These are phyloP conservation scores for Botrytis byssoidea DNA, from an alignment of 2,329 filamentous ascomycete species.

Conservation along the genomic window DNA sequence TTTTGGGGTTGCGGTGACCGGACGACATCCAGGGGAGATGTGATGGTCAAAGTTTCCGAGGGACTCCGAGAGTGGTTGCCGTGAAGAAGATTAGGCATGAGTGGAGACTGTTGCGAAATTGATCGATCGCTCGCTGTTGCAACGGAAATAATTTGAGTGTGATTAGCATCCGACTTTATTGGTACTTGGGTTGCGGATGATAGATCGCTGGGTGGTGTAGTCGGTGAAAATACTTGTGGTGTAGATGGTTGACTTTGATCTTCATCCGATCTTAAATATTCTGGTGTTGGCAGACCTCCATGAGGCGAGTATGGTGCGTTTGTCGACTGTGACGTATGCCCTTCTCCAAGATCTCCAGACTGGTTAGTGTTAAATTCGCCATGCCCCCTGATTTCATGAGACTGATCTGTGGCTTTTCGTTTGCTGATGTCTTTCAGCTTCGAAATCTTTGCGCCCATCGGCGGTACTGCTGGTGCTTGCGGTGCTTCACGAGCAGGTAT, in stretches of 20 bases:
- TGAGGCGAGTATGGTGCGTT: constrained; percentile 14
- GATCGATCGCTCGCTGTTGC: not conserved
- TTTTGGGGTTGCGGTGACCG: constrained; percentile 35
- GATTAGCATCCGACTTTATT: constrained; percentile 29
- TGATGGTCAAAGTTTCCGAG: constrained; percentile 36
- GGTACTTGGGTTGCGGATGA: constrained; percentile 25
- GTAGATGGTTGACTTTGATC: constrained; percentile 23
- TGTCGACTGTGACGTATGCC: not conserved
- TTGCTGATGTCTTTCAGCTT: constrained; percentile 36
- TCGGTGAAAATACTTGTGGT: constrained; percentile 30
- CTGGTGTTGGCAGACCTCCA: constrained; percentile 31
- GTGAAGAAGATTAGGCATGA: constrained; percentile 21
- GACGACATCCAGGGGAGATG: constrained; percentile 28
- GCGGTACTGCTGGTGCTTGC: constrained; percentile 28
- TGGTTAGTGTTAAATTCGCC: not conserved
- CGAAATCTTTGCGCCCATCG: constrained; percentile 37
- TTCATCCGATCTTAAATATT: constrained; percentile 31
- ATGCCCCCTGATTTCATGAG: constrained; percentile 1
- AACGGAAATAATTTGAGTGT: not conserved
- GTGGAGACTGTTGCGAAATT: not conserved
- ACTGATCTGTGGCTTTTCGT: constrained; percentile 26
- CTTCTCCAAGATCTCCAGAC: not conserved
- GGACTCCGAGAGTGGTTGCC: constrained; percentile 27
- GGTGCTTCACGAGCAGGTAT: constrained; percentile 35
- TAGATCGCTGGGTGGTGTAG: constrained; percentile 29